Evolutionary conservation across 169 alveolate genomes (phyloP), one percentile per base, ranked within the genome.

Genomic region (Hepatocystis sp.): DNA sequence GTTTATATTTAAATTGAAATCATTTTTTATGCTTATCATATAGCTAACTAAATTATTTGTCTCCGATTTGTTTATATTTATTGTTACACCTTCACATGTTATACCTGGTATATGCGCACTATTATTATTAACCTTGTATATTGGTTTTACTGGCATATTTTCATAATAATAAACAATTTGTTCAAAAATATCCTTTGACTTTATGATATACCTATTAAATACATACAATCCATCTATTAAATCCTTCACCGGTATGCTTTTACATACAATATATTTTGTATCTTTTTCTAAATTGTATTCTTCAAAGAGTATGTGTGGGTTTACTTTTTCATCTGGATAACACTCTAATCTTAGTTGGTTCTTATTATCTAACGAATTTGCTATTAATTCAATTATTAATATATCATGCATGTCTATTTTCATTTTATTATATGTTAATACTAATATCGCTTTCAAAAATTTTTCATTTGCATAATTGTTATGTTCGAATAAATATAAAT

Each of bases 221-320:
- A 58, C 88, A 39, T 76, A 76, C 1, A 76, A n/a, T 1, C 78
- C 88, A 60, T 44, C 58, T 46, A 44, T 58, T 10, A 39, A 1
- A 46, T 40, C 21, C 25, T 19, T 58, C 0, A 44, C 63, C 0
- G 17, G 23, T 23, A 76, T 25, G 27, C 58, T 76, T 7, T 51
- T 25, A 58, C 88, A 76, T 34, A 76, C 88, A 17, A 76, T 44
- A 52, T 76, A 76, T 7, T 58, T 11, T 2, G 88, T 17, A 49
- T 56, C 11, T 10, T 28, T 7, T 8, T 58, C 78, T 11, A 76
- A 42, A 56, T 76, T 76, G 23, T 13, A 76, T 27, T 4, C 44
- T 25, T 34, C n/a, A n/a, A n/a, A n/a, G n/a, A n/a, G n/a, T n/a
- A n/a, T n/a, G n/a, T n/a, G n/a, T n/a, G n/a, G n/a, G n/a, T n/a